Conservation (phyloP, 2,329 filamentous ascomycete genomes). For the Aspergillus fischeri region DNA sequence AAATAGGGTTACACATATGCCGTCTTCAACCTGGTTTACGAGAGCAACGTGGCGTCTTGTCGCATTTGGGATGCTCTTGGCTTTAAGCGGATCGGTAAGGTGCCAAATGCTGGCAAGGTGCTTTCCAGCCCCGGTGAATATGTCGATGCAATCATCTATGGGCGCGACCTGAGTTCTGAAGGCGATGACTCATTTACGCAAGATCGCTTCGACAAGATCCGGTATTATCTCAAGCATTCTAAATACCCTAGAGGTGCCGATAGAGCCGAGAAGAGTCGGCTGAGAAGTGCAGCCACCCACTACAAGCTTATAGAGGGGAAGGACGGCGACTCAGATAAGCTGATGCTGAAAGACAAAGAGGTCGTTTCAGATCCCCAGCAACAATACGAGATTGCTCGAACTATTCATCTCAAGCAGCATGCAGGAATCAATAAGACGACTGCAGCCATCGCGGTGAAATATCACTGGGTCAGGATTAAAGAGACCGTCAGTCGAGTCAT, state of each 20-base stretch:
- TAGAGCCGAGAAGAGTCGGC: constrained; percentile 88
- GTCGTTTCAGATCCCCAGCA: constrained; percentile 85
- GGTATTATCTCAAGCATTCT: constrained; percentile 91
- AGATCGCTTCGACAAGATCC: constrained; percentile 97
- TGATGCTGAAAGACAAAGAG: constrained; percentile 98
- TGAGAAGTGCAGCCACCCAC: constrained; percentile 89
- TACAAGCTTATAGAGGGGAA: constrained; percentile 69
- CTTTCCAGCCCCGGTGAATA: constrained; percentile 65
- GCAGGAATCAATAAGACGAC: constrained; percentile 98
- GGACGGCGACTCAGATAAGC: constrained; percentile 58
- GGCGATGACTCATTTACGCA: constrained; percentile 83
- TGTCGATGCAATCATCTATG: constrained; percentile 75
- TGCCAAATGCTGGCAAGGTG: constrained; percentile 67
- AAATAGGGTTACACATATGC: constrained; percentile 77
- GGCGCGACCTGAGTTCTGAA: constrained; percentile 58
- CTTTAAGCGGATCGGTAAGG: constrained; percentile 85
- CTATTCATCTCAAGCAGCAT: constrained; percentile 70
- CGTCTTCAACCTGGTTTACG: constrained; percentile 91
- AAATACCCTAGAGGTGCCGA: constrained; percentile 92
- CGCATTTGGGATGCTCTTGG: constrained; percentile 88
- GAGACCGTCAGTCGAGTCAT: constrained; percentile 95
- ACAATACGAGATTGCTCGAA: constrained; percentile 84
- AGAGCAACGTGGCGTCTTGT: constrained; percentile 86
- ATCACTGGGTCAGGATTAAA: constrained; percentile 97
- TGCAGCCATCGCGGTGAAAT: constrained; percentile 85